phyloP scores from a whole-genome alignment of 176 grass and related monocot genomes.

The Areca catechu region DNA sequence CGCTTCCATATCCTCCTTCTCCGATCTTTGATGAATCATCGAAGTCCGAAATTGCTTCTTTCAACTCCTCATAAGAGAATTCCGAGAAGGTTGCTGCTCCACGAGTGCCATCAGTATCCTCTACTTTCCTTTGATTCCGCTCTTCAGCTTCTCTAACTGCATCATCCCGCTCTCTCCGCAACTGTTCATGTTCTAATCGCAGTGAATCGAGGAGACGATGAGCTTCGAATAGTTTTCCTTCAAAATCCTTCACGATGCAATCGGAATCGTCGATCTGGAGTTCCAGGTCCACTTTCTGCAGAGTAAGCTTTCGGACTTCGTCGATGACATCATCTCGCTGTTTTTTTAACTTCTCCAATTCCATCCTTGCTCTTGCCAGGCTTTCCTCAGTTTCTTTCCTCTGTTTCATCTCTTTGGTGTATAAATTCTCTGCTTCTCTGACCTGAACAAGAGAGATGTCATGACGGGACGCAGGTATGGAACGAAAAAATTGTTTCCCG shows the following conservation, averaged over 20 bases:
- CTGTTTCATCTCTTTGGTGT: conserved; percentile 36
- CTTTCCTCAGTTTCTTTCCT: conserved; percentile 48
- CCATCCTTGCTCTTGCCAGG: conserved; percentile 19
- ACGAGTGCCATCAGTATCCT: neutral
- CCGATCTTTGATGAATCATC: conserved; percentile 43
- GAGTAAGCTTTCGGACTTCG: conserved; percentile 36
- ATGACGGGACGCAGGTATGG: too few relatives aligned
- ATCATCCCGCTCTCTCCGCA: conserved; percentile 30
- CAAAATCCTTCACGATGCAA: conserved; percentile 1
- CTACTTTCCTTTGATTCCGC: conserved; percentile 9
- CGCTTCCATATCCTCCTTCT: conserved; percentile 54
- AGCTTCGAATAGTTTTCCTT: conserved; percentile 22
- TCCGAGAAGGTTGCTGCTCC: conserved; percentile 27
- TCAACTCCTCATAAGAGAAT: conserved; percentile 44
- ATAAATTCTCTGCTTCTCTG: conserved; percentile 31
- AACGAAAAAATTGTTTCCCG: too few relatives aligned
- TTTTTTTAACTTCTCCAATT: conserved; percentile 32
- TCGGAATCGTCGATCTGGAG: conserved; percentile 14
- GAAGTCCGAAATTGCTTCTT: conserved; percentile 58
- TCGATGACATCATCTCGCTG: conserved; percentile 26
- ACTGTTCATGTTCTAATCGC: conserved; percentile 8
- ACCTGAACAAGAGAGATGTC: conserved; percentile 25
- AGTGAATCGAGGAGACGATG: conserved; percentile 20
- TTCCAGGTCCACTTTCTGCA: conserved; percentile 31
- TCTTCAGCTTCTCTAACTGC: conserved; percentile 29